Evolutionary conservation across 2,329 filamentous ascomycete species (phyloP), one percentile per base, ranked within the genome.

Genomic region (Pleoardoris graminearum): DNA sequence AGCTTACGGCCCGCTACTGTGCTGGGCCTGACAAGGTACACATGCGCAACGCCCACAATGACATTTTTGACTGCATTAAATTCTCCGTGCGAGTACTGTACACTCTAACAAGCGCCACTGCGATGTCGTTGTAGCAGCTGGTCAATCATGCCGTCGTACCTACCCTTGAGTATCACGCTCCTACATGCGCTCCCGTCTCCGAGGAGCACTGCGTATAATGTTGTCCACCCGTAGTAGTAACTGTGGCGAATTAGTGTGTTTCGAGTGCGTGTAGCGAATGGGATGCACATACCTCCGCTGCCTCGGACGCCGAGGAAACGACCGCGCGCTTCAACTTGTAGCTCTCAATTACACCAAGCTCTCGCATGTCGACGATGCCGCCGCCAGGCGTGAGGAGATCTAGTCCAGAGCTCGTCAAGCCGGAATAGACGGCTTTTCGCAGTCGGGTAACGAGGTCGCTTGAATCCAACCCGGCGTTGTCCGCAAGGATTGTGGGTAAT

Each of bases 271-370:
- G 42, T 32, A 21, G 37, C 35, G 39, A 54, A 48, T 55, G 17
- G 41, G 39, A 29, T 49, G 36, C 29, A 73, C 86, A 79, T 81
- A 95, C 91, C 84, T 99, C 94, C 61, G 94, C 92, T 58, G 94
- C 94, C 78, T 99, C 94, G 53, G 91, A 95, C 19, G 94, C 94
- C 56, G 91, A 96, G 48, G 89, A 95, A 46, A 99, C 94, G 49
- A 99, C 94, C n/a, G 94, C 94, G 73, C 86, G 88, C 85, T 99
- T 99, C 73, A 99, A 79, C 82, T 99, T 99, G 82, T 97, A 97
- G 75, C 91, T 96, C 79, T 99, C 94, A 62, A 99, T 88, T 23
- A 99, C 92, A 38, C 94, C 94, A 42, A 96, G 74, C 67, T 99
- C 91, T 48, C 93, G 85, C 94, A 99, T 99, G 70, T 99, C 94